Conservation (phyloP, 1,139 yeast species). For the Geotrichum reessii region DNA sequence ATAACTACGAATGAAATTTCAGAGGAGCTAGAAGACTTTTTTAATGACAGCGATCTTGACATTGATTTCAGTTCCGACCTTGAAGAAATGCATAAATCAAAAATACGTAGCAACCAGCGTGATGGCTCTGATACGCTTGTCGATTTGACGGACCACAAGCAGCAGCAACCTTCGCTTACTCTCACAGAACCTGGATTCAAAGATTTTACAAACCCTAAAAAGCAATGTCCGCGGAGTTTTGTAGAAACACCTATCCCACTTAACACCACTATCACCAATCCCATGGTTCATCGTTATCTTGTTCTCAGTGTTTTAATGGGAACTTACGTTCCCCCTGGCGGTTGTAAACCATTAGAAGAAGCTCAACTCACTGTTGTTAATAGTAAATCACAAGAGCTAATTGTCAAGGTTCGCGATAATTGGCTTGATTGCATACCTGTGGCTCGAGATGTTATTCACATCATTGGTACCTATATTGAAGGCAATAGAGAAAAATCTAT, state of each 20-base stretch:
- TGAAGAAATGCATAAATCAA: background rate
- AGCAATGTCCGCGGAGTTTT: slow-evolving; percentile 11
- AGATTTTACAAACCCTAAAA: slow-evolving; percentile 4
- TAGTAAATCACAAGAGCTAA: background rate
- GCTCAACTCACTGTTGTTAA: background rate
- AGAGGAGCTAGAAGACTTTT: background rate
- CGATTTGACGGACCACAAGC: background rate
- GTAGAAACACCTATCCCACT: slow-evolving; percentile 5
- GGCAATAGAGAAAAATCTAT: slow-evolving; percentile 24
- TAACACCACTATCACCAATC: slow-evolving; percentile 5
- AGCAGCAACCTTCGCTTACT: background rate
- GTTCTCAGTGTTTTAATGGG: background rate
- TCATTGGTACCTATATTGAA: slow-evolving; percentile 23
- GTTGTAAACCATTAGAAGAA: background rate
- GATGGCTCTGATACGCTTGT: background rate
- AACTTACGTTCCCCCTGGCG: background rate
- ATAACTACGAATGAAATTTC: background rate
- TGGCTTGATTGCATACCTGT: slow-evolving; percentile 28
- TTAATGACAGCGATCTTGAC: slow-evolving; percentile 7
- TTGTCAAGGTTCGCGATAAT: slow-evolving; percentile 23
- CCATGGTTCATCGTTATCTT: slow-evolving; percentile 11
- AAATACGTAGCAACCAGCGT: background rate
- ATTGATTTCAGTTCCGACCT: slow-evolving; percentile 9
- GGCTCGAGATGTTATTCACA: slow-evolving; percentile 36
- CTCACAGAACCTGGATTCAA: background rate